Base-by-base conservation (phyloP, 202 grass and related monocot genomes). In the Schoenoplectus tabernaemontani region DNA sequence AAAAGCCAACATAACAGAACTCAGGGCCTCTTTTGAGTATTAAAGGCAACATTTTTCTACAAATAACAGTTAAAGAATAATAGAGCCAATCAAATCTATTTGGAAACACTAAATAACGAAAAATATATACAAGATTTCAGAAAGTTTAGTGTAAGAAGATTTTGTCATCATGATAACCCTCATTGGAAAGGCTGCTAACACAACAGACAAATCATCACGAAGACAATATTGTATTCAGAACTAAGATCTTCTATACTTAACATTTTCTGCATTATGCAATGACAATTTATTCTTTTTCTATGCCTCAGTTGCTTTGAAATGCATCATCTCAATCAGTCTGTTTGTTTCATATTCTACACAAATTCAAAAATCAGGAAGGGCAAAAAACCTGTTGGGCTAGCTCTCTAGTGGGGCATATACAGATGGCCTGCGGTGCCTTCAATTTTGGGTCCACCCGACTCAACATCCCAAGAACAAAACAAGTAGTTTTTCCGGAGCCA, bases 391-490 rank as follows among this genome's bases (percentile, higher is more conserved):
- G 94, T 85, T 86, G 89, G 5, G 94, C 94, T 32, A 97, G 77
- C 86, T 97, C 94, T 73, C 94, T 90, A 13, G 94, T 97, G 62
- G 94, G 94, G 61, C 91, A 97, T 80, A 97, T 93, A 88, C 94
- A 97, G 41, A 97, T 90, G 51, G 94, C 94, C 89, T 97, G 94
- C 5, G 91, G 91, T 7, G 64, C 60, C 82, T 86, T 93, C 57
- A 42, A 83, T 1, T 64, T 81, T 1, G 89, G 83, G 81, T 98
- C 88, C 10, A 99, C 88, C 36, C 96, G 87, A 84, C 96, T 99
- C 86, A 99, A 85, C 96, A 99, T 99, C 63, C 91, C 96, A 34
- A 99, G 90, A 62, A 92, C 91, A 77, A 99, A 99, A 77, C 96
- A 99, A 61, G 91, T 99, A 57, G 96, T 99, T 82, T 99, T 99